These are phyloP conservation scores for Geranomyces variabilis DNA, from an alignment of 192 early-diverging fungal species.

Conservation along the genomic window DNA sequence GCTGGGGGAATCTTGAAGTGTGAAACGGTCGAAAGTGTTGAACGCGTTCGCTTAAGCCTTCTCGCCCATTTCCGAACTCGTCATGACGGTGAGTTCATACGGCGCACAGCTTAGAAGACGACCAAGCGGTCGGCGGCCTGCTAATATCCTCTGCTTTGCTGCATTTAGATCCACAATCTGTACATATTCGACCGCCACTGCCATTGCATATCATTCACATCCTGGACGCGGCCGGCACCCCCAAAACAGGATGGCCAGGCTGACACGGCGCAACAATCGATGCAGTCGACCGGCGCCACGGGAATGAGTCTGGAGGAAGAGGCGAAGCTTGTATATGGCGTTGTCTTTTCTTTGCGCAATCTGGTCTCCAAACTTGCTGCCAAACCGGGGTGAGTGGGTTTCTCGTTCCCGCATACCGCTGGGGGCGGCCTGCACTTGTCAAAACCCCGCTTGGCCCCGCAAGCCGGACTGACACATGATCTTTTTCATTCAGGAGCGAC, in stretches of 20 bases:
- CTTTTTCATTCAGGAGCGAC: slow-evolving; percentile 36
- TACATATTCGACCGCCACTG: slow-evolving; percentile 96
- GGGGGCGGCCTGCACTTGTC: too few species aligned
- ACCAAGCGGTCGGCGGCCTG: too few species aligned
- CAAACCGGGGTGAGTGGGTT: slow-evolving; percentile 43
- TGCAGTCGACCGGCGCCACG: background rate
- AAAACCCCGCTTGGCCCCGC: too few species aligned
- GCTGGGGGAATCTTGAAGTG: too few species aligned
- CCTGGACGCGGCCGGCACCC: slow-evolving; percentile 63
- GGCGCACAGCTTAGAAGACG: too few species aligned
- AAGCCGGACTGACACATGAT: too few species aligned
- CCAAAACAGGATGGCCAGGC: slow-evolving; percentile 35
- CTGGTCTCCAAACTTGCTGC: slow-evolving; percentile 79
- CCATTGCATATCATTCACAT: slow-evolving; percentile 83
- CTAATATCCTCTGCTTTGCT: background rate
- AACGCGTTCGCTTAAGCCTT: too few species aligned
- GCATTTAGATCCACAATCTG: slow-evolving; percentile 71
- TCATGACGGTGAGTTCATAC: too few species aligned
- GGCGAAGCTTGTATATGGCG: slow-evolving; percentile 94
- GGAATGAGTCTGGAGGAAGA: slow-evolving; percentile 66
- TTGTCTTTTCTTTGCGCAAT: slow-evolving; percentile 88
- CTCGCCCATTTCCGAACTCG: too few species aligned
- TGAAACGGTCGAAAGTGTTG: too few species aligned
- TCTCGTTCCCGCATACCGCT: background rate
- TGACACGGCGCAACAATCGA: slow-evolving; percentile 38